Conservation (phyloP, 805 yeast species). For the Torulaspora microellipsoides region DNA sequence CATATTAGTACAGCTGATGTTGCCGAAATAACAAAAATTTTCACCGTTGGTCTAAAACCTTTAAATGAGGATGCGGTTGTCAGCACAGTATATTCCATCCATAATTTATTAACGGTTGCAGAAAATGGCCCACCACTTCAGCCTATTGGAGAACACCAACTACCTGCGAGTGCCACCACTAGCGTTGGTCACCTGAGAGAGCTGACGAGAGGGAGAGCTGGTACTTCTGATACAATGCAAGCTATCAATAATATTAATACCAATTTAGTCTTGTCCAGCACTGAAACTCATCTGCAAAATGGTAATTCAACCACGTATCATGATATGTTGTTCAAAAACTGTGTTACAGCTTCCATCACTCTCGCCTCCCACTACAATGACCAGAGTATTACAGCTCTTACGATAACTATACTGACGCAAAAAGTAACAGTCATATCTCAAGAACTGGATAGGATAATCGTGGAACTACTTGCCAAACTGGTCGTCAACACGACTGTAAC, state of each 20-base stretch:
- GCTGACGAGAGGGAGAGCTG: slow-evolving; percentile 9
- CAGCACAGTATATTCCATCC: slow-evolving; percentile 76
- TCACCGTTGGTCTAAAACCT: slow-evolving; percentile 62
- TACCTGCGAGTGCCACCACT: slow-evolving; percentile 25
- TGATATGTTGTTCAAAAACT: slow-evolving; percentile 49
- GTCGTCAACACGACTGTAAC: slow-evolving; percentile 57
- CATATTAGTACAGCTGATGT: slow-evolving; percentile 46
- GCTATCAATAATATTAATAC: slow-evolving; percentile 10
- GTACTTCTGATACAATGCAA: slow-evolving; percentile 19
- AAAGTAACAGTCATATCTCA: slow-evolving; percentile 51
- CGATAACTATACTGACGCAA: slow-evolving; percentile 78
- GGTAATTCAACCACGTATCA: slow-evolving; percentile 15
- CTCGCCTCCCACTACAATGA: slow-evolving; percentile 65
- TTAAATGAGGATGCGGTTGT: slow-evolving; percentile 78
- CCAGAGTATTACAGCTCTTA: slow-evolving; percentile 66
- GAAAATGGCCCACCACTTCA: slow-evolving; percentile 39
- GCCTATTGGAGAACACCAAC: slow-evolving; percentile 34
- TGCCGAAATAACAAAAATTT: slow-evolving; percentile 47
- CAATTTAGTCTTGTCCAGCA: slow-evolving; percentile 5
- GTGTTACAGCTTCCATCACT: slow-evolving; percentile 62
- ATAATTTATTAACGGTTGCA: slow-evolving; percentile 63
- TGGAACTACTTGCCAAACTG: slow-evolving; percentile 59
- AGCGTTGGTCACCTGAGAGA: slow-evolving; percentile 3
- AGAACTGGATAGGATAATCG: slow-evolving; percentile 50
- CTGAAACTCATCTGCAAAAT: slow-evolving; percentile 12